A percentile compares a stretch with the other conserved stretches of the same genome.
These are phyloP conservation scores for Metschnikowia kofuensis DNA, from an alignment of 805 yeast species.

Conservation along the genomic window DNA sequence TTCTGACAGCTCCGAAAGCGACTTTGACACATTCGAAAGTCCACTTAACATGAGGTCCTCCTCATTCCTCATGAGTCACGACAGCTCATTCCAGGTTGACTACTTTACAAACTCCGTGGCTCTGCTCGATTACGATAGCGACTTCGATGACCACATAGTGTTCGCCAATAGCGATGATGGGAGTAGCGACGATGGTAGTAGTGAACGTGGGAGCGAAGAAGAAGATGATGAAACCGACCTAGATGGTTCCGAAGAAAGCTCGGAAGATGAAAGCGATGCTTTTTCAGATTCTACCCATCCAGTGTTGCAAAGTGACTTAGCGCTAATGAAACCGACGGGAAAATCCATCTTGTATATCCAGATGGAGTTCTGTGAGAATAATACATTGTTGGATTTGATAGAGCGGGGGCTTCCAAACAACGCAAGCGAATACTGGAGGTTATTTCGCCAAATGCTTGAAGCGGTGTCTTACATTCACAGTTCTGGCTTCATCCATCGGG, in stretches of 20 bases:
- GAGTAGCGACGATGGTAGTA: conserved; percentile 6
- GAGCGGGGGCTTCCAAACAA: conserved; percentile 65
- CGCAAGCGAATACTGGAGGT: conserved; percentile 83
- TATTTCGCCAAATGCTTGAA: conserved; percentile 82
- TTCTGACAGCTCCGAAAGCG: conserved; percentile 14
- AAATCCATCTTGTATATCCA: conserved; percentile 83
- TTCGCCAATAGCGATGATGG: conserved; percentile 28
- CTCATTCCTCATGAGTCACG: conserved; percentile 18
- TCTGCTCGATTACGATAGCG: conserved; percentile 45
- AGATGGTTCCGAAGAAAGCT: background rate
- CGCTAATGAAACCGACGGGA: conserved; percentile 20
- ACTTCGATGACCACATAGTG: conserved; percentile 29
- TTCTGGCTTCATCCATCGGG: conserved; percentile 93
- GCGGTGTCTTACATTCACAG: conserved; percentile 89
- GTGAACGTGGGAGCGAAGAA: background rate
- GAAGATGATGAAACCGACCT: conserved; percentile 12
- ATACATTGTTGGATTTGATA: conserved; percentile 81
- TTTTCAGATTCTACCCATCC: background rate
- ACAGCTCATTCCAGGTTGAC: conserved; percentile 47
- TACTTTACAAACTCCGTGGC: conserved; percentile 68
- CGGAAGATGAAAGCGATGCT: background rate
- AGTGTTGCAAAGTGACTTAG: background rate
- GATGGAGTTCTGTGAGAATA: conserved; percentile 98
- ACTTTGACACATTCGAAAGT: conserved; percentile 20
- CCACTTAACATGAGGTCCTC: conserved; percentile 22